phyloP scores from a whole-genome alignment of 1,139 yeast species.

The Candida tropicalis region DNA sequence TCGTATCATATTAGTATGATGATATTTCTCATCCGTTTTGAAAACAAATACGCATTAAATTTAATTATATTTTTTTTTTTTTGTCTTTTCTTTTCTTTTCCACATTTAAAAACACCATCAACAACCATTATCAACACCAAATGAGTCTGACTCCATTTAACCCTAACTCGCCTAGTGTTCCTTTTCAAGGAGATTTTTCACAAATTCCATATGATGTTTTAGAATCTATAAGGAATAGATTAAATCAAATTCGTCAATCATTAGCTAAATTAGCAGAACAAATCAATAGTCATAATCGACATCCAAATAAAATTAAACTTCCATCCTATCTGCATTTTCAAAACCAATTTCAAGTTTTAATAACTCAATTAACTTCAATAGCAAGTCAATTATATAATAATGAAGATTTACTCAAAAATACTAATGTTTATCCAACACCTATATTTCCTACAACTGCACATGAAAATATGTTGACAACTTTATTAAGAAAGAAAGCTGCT shows the following conservation, averaged over 20 bases:
- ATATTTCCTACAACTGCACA: slow-evolving; percentile 84
- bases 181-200: slow-evolving; percentile 21
- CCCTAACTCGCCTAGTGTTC: slow-evolving; percentile 11
- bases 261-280: slow-evolving; percentile 47
- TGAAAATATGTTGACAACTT: slow-evolving; percentile 77
- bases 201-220: slow-evolving; percentile 43
- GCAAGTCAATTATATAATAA: slow-evolving; percentile 67
- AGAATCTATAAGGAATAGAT: slow-evolving; percentile 45
- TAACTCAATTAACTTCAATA: slow-evolving; percentile 79
- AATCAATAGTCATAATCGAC: slow-evolving; percentile 42
- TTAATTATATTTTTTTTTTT: background rate
- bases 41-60: too few species aligned
- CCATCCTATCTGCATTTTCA: slow-evolving; percentile 56
- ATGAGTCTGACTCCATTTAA: slow-evolving; percentile 18
- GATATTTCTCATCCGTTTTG: background rate
- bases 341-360: slow-evolving; percentile 78
- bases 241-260: slow-evolving; percentile 49
- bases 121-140: background rate
- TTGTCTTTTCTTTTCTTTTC: background rate
- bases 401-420: slow-evolving; percentile 57
- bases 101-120: background rate
- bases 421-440: slow-evolving; percentile 83
- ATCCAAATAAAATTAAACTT: slow-evolving; percentile 38
- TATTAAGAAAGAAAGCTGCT: slow-evolving; percentile 79
- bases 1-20: slow-evolving; percentile 30